Percentiles rank a stretch among this genome's conserved stretches.
These are phyloP conservation scores for Abrus pulchellus DNA, from an alignment of 306 rosid species.

Conservation along the genomic window DNA sequence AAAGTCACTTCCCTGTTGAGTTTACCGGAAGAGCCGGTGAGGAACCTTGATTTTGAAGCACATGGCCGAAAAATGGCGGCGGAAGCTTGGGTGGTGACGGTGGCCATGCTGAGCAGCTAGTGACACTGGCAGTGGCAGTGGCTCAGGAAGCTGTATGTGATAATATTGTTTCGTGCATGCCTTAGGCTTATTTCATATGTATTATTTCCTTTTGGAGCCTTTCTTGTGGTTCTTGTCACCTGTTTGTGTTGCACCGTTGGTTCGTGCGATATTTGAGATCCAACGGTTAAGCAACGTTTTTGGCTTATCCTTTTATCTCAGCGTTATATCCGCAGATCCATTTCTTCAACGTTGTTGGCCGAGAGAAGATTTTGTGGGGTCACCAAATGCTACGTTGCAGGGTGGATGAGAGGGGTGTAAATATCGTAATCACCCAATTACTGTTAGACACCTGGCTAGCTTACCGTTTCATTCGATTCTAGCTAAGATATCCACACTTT, in stretches of 20 bases:
- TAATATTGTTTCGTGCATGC: constrained; percentile 49
- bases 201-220: constrained; percentile 43
- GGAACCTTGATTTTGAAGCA: constrained; percentile 69
- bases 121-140: neutral
- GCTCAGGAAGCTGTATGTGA: neutral
- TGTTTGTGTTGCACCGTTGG: constrained; percentile 54
- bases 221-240: constrained; percentile 69
- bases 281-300: constrained; percentile 51
- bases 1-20: constrained; percentile 67
- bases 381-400: constrained; percentile 7
- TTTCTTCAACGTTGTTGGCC: constrained; percentile 66
- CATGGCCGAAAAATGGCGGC: constrained; percentile 90
- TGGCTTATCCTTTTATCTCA: constrained; percentile 89
- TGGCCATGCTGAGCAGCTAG: constrained; percentile 64
- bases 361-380: constrained; percentile 64
- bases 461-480: constrained; percentile 12
- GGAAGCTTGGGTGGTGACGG: constrained; percentile 89
- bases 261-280: constrained; percentile 56
- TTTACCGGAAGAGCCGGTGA: constrained; percentile 75
- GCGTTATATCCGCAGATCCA: constrained; percentile 64
- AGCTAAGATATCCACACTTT: neutral
- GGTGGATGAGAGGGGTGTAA: constrained; percentile 21
- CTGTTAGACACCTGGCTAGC: constrained; percentile 56
- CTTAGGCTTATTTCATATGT: constrained; percentile 59
- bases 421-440: constrained; percentile 58